phyloP scores from a whole-genome alignment of 345 rosid species.

The Salix dunnii region DNA sequence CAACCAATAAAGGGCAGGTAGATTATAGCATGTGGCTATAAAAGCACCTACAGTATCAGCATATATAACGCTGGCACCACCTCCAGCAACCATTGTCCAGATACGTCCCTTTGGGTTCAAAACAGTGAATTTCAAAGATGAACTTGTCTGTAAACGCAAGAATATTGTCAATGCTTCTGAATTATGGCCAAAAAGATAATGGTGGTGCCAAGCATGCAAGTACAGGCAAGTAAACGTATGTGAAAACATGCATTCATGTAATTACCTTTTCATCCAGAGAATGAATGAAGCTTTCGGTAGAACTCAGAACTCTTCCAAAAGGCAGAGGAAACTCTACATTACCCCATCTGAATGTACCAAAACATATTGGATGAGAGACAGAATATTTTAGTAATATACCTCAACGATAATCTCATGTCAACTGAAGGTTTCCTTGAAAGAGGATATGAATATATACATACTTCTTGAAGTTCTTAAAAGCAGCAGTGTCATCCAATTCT shows the following conservation, averaged over 20 bases:
- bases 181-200: not conserved
- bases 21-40: not conserved
- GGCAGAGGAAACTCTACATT: slow-evolving; percentile 82
- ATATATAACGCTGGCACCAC: slow-evolving; percentile 97
- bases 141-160: slow-evolving; percentile 68
- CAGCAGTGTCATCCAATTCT: slow-evolving; percentile 91
- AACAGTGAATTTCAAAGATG: slow-evolving; percentile 92
- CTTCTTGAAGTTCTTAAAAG: slow-evolving; percentile 94
- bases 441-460: slow-evolving; percentile 24
- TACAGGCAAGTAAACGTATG: not conserved
- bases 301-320: slow-evolving; percentile 86
- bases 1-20: not conserved
- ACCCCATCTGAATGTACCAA: slow-evolving; percentile 66
- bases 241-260: slow-evolving; percentile 1
- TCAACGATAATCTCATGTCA: not conserved
- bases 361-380: not conserved
- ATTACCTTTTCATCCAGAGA: slow-evolving; percentile 88
- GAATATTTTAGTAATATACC: not conserved
- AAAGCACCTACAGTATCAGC: slow-evolving; percentile 74
- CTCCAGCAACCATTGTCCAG: slow-evolving; percentile 99
- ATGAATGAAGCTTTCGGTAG: slow-evolving; percentile 78
- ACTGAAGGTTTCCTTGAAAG: not conserved
- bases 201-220: not conserved
- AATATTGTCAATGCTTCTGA: not conserved
- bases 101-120: slow-evolving; percentile 92